Base-by-base conservation (phyloP, 805 yeast genomes). In the Zygosaccharomyces gambellarensis region DNA sequence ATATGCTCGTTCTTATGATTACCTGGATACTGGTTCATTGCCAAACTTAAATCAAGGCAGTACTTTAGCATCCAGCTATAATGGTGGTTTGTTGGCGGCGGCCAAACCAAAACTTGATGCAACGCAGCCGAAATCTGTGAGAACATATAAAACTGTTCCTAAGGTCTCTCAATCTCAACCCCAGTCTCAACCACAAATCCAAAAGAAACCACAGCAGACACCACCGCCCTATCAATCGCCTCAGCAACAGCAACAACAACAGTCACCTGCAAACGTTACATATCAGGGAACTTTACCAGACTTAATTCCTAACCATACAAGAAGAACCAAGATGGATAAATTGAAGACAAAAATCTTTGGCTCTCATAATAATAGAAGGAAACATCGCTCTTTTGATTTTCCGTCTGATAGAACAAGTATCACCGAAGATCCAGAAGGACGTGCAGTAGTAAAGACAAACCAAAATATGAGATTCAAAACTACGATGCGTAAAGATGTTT, bases 281-380 rank as follows among this genome's bases (percentile, higher is more conserved):
- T 58, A 57, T 38, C 57, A 57, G 23, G 63, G 65, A 2, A 61
- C 65, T 3, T 47, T 61, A 14, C 65, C 65, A 1, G 63, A 61
- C 44, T 43, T 61, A 11, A 61, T 61, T 34, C 63, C 65, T 19
- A 55, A 55, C 14, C 62, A 57, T 36, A 46, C 50, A 29, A 55
- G 63, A 34, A 52, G 47, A 12, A 47, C 56, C 5, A 55, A 55
- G 40, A 56, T 52, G 48, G 56, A 54, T 7, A 56, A 51, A 44
- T 27, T 58, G 12, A 54, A 50, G 39, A 52, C 41, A 12, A 57
- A 47, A 32, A 27, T 54, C 10, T 52, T 54, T 19, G 51, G 52
- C 10, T 43, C 50, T 10, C 45, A 43, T 28, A 36, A 32, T 25
- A 34, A 25, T 14, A 45, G 22, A 41, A 32, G 23, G 38, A 41